Base-by-base conservation (phyloP, 345 rosid species). In the Gossypium longicalyx region DNA sequence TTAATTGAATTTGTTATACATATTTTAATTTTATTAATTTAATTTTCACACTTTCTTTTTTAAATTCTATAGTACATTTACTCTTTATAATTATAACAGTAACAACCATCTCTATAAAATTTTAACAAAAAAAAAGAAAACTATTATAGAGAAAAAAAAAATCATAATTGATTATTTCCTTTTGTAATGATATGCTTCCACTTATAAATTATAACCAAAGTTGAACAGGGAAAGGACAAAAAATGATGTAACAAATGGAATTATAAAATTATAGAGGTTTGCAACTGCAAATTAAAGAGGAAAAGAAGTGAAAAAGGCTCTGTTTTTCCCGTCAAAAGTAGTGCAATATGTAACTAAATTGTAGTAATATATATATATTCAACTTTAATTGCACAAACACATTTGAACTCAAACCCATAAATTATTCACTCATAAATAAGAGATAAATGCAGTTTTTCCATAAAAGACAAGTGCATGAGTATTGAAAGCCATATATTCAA, bases 401-500 rank as follows among this genome's bases (percentile, higher is more conserved):
- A 49, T 25, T 25, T 17, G 23, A 51, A 27, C 44, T 49, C 9
- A 51, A 69, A 69, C 2, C 23, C 44, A 51, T 51, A 9, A 67
- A 68, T 22, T 15, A 23, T 51, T 17, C 41, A 48, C 9, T 27
- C 59, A 25, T 49, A 2, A 49, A 17, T 49, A 27, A 23, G 20
- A 49, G 23, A 51, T 27, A 17, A 51, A 69, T 17, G 59, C 22
- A 69, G 34, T 69, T 51, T 69, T 69, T 51, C 23, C 15, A 69
- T 27, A 51, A 69, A 51, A 51, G 59, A 51, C 59, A 1, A 69
- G 47, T 51, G 52, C 72, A 69, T 4, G 72, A 68, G 43, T 51
- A 44, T 51, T 69, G 58, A 69, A 25, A 29, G n/a, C 72, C 73
- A 27, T 52, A n/a, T 17, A 29, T 70, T 52, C 27, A 70, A 52